Base-by-base conservation (phyloP, 2,329 filamentous ascomycete species). In the Sclerotinia nivalis region DNA sequence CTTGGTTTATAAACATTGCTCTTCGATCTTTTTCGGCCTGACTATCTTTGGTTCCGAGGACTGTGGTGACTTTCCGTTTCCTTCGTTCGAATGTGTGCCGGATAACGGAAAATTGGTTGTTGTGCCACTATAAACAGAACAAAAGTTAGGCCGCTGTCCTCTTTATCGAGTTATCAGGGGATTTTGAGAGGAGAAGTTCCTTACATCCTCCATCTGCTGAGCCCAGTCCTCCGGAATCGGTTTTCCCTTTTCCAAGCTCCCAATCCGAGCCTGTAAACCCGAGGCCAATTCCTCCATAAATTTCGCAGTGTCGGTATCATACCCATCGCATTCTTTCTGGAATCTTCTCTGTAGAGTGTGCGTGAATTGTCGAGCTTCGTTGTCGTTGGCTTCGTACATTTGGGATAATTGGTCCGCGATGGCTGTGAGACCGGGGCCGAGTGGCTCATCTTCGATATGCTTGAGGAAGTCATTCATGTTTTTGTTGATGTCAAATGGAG, bases 391-490 rank as follows among this genome's bases (percentile, higher is more conserved):
- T n/a, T 52, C 31, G 9, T 64, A 64, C 31, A 64, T 28, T 15
- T 28, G 8, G 9, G 8, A 8, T 4, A 64, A 31, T n/a, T 64
- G 31, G 4, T 52, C 22, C 8, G 61, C 31, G 7, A 64, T 25
- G 4, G 47, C 22, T 7, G 61, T n/a, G 5, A 64, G n/a, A 28
- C 61, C 5, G 2, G 31, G 61, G 8, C 61, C 47, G 3, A 64
- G n/a, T 13, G 47, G 15, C 40, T 64, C 61, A 3, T 64, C 12
- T 20, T 52, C 22, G 18, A 64, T 28, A 15, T 64, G 47, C 34
- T 37, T 25, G 31, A 64, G 61, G 18, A 64, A 64, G 47, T 52
- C 61, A 10, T 34, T 28, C 61, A 64, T 40, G 15, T 64, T 52
- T 2, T 50, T 10, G 31, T 64, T 2, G 31, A 64, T 64, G 7